Conservation (phyloP, 2,329 filamentous ascomycete species). For the Fusarium sp. region DNA sequence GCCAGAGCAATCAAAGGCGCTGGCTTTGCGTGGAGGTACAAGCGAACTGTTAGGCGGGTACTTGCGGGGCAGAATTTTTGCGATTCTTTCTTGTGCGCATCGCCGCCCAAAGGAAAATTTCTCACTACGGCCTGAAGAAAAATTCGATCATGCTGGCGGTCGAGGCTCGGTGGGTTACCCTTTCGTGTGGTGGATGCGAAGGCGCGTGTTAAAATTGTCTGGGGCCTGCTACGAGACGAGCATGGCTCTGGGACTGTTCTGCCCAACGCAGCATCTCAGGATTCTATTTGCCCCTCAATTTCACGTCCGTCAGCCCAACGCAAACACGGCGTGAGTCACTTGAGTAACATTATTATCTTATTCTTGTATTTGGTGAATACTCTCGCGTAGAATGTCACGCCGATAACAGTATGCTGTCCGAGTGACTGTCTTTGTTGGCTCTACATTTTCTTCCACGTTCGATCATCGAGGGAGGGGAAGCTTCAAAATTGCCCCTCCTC, state of each 20-base stretch:
- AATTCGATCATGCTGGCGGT: conserved; percentile 41
- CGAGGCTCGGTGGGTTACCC: conserved; percentile 37
- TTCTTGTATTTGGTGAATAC: neutral
- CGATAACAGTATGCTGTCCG: neutral
- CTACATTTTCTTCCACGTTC: conserved; percentile 1
- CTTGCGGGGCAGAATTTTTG: conserved; percentile 39
- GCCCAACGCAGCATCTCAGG: conserved; percentile 41
- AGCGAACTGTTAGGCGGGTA: conserved; percentile 47
- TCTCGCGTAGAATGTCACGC: conserved; percentile 4
- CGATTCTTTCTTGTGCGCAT: conserved; percentile 30
- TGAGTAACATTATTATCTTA: neutral
- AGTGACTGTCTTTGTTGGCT: neutral
- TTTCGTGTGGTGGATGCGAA: conserved; percentile 34
- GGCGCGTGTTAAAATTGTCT: conserved; percentile 29
- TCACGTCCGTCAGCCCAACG: conserved; percentile 43
- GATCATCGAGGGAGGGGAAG: conserved; percentile 38
- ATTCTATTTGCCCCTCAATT: conserved; percentile 40
- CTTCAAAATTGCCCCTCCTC: conserved; percentile 44
- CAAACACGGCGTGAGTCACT: conserved; percentile 47
- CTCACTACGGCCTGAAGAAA: conserved; percentile 41
- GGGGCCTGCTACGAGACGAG: conserved; percentile 19
- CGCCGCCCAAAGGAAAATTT: conserved; percentile 43
- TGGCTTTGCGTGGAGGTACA: conserved; percentile 40
- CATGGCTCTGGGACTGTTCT: conserved; percentile 33
- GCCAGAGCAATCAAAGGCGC: conserved; percentile 7